Conservation (phyloP, 257 asterid genomes). For the Nicotiana sylvestris region DNA sequence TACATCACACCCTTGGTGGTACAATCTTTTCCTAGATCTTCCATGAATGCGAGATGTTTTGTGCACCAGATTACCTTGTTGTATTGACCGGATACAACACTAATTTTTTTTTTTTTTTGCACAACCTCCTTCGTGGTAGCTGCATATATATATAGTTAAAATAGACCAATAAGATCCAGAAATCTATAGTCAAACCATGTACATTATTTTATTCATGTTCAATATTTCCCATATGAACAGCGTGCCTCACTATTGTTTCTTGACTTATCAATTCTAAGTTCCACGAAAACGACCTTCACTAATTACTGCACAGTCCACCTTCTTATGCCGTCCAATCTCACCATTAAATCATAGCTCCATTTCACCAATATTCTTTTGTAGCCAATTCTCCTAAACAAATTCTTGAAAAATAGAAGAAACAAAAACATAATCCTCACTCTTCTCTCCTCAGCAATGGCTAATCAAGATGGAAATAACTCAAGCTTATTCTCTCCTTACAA, state of each 20-base stretch:
- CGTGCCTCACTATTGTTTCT: background rate
- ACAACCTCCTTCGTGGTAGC: no score
- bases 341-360: background rate
- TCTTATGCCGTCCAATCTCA: background rate
- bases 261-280: background rate
- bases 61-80: no score
- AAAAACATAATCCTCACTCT: background rate
- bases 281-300: background rate
- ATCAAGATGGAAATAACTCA: slow-evolving; percentile 27
- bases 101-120: no score
- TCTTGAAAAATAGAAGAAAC: background rate
- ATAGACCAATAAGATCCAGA: no score
- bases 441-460: slow-evolving; percentile 33
- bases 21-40: no score
- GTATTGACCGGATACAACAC: fast-evolving
- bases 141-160: no score
- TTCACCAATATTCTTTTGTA: background rate
- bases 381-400: no score
- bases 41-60: no score
- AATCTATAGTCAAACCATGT: no score
- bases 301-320: background rate
- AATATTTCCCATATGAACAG: background rate
- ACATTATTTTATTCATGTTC: background rate
- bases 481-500: slow-evolving; percentile 82
- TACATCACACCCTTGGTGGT: no score